phyloP scores from a whole-genome alignment of 345 rosid genomes.

The Melaleuca quinquenervia region DNA sequence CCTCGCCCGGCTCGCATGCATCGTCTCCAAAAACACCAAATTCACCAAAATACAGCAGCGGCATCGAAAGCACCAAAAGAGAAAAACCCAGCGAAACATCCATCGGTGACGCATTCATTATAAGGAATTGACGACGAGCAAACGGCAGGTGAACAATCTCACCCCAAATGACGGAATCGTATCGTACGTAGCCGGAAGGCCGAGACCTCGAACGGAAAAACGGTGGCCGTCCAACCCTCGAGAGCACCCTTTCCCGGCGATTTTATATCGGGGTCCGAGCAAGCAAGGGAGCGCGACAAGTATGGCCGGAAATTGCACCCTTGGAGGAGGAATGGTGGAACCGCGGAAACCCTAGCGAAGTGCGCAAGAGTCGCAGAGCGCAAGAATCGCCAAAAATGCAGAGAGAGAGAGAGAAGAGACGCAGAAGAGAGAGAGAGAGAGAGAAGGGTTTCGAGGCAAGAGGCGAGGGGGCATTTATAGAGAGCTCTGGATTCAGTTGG shows the following conservation, averaged over 20 bases:
- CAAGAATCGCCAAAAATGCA: slow-evolving; percentile 14
- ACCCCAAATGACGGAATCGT: neutral
- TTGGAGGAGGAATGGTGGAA: neutral
- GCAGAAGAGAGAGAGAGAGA: neutral
- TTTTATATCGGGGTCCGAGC: neutral
- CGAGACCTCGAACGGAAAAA: neutral
- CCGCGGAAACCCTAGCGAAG: neutral
- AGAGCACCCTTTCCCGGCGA: neutral
- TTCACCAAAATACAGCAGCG: neutral
- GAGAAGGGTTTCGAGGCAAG: slow-evolving; percentile 10
- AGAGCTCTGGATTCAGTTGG: neutral
- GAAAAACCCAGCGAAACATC: neutral
- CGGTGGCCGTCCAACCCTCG: neutral
- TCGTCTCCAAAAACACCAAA: neutral
- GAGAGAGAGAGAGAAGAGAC: neutral
- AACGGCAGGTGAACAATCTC: neutral
- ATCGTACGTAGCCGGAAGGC: neutral
- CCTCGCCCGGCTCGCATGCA: neutral
- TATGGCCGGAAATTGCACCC: neutral
- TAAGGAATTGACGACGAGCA: neutral
- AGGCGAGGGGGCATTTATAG: slow-evolving; percentile 46
- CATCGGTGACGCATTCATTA: neutral
- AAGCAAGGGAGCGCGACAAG: neutral
- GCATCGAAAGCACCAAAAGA: neutral
- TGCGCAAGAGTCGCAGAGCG: neutral